phyloP scores from a whole-genome alignment of 768 basidiomycete genomes.

The Phaeotremella fagi region DNA sequence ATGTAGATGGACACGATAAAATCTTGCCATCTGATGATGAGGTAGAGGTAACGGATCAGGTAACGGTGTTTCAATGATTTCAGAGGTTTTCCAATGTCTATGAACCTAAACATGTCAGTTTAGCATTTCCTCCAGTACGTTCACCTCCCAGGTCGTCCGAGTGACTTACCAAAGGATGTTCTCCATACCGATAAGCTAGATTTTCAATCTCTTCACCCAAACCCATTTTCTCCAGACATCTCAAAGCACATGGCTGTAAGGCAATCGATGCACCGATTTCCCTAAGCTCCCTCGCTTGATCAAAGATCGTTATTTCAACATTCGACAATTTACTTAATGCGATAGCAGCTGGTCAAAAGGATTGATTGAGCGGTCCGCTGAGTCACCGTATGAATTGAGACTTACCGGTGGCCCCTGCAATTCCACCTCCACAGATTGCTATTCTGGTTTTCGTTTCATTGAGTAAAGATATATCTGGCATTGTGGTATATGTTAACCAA shows the following conservation, averaged over 20 bases:
- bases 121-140: background rate
- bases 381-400: background rate
- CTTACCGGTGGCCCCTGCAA: background rate
- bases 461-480: background rate
- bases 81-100: background rate
- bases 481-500: no score
- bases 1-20: background rate
- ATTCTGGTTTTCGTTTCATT: background rate
- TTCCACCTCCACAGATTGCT: background rate
- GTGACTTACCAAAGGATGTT: background rate
- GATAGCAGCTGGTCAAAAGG: constrained; percentile 9
- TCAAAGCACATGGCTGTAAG: background rate
- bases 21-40: background rate
- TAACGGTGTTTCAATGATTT: background rate
- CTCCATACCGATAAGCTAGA: background rate
- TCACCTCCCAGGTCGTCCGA: background rate
- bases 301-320: constrained; percentile 26
- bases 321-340: constrained; percentile 10
- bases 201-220: background rate
- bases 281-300: constrained; percentile 30
- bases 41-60: background rate
- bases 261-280: constrained; percentile 29
- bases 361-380: background rate
- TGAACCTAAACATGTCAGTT: background rate
- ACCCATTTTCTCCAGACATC: constrained; percentile 1